A percentile compares a stretch with the other conserved stretches of the same genome.
Conservation (phyloP, 345 rosid genomes). For the Brassica nigra region DNA sequence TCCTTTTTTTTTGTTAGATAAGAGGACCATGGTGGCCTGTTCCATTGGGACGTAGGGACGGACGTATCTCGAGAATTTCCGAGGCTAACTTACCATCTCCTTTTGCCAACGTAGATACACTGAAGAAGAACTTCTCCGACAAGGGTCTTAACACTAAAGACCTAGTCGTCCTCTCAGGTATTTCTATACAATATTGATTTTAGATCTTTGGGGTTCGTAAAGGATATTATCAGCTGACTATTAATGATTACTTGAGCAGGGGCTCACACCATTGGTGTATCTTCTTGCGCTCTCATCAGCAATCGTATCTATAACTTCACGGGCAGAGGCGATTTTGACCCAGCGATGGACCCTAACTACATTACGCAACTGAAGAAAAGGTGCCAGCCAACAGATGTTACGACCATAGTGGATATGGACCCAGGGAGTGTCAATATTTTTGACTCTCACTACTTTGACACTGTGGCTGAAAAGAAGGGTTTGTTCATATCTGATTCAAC, state of each 20-base stretch:
- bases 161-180: conserved; percentile 41
- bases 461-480: conserved; percentile 2
- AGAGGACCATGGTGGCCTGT: conserved; percentile 64
- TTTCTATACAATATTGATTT: not conserved
- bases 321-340: conserved; percentile 1
- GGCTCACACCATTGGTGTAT: conserved; percentile 15
- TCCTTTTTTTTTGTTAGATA: not conserved
- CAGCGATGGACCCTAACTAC: conserved; percentile 3
- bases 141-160: conserved; percentile 56
- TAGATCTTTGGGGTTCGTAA: no score
- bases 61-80: conserved; percentile 44
- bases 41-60: conserved; percentile 65
- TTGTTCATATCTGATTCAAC: not conserved
- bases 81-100: conserved; percentile 55
- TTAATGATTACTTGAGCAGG: not conserved
- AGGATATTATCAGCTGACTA: not conserved
- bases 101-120: conserved; percentile 27
- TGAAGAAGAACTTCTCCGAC: conserved; percentile 45
- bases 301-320: conserved; percentile 7
- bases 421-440: not conserved
- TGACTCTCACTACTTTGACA: conserved; percentile 4
- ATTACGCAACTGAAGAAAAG: not conserved
- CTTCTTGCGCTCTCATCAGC: not conserved
- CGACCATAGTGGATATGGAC: not conserved
- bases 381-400: not conserved